Conservation (phyloP, 1,139 yeast species). For the Hansenula sp. region DNA sequence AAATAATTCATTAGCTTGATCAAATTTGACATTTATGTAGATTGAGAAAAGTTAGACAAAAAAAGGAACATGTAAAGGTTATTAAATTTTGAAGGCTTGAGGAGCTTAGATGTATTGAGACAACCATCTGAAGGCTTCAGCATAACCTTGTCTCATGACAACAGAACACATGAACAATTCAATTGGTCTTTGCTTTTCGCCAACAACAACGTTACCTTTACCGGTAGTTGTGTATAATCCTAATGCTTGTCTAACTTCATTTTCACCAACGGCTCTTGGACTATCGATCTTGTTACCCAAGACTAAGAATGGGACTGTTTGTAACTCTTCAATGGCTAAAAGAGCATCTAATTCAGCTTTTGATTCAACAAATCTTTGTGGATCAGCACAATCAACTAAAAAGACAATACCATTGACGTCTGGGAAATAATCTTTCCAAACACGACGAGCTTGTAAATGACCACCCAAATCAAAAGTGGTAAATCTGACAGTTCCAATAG, state of each 20-base stretch:
- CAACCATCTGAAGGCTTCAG: conserved; percentile 95
- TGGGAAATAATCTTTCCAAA: conserved; percentile 99
- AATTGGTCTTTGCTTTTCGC: conserved; percentile 75
- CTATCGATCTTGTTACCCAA: conserved; percentile 97
- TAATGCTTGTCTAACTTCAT: conserved; percentile 86
- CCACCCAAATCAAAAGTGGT: conserved; percentile 99
- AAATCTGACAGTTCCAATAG: conserved; percentile 94
- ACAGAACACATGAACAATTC: conserved; percentile 98
- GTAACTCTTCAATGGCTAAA: conserved; percentile 86
- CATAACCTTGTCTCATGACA: conserved; percentile 94
- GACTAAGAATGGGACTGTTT: conserved; percentile 84
- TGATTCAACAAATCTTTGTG: conserved; percentile 92
- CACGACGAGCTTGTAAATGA: conserved; percentile 96
- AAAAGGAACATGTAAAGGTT: no score
- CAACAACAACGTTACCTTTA: conserved; percentile 69
- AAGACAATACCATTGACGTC: conserved; percentile 97
- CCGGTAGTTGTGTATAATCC: conserved; percentile 91
- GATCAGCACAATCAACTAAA: conserved; percentile 95
- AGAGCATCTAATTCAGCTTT: conserved; percentile 92
- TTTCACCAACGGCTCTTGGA: conserved; percentile 91
- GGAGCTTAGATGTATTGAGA: conserved; percentile 82
- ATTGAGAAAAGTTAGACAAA: background rate
- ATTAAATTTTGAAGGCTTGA: no score
- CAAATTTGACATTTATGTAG: no score
- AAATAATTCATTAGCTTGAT: background rate